Base-by-base conservation (phyloP, 345 rosid species). In the Zanthoxylum bungeanum region DNA sequence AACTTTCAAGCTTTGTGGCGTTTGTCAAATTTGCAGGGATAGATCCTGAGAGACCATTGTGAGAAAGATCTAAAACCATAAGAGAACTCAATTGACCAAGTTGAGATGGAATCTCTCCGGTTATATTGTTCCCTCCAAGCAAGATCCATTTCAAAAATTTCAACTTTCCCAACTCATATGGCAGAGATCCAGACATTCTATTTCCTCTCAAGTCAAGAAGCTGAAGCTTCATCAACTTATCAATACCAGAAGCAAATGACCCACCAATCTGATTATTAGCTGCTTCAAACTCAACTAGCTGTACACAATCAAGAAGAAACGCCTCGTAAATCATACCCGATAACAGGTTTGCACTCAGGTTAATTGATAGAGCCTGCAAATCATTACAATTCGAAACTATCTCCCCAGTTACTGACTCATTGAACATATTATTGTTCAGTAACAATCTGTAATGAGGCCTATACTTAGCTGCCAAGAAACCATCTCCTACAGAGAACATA, bases 31-130 rank as follows among this genome's bases (percentile, higher is more conserved):
- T 81, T 33, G 47, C 66, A 59, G 93, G 93, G 42, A 88, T 83
- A 2, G 76, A 60, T 67, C 93, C 93, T 28, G 80, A 76, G 60
- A 88, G 72, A 74, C 70, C 58, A 72, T 88, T 88, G 42, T 68
- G 79, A 70, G 93, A 88, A 64, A 88, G 85, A 83, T 88, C 87
- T 60, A 88, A 77, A 78, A 74, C 80, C 63, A 37, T 47, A 30
- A 88, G 85, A 55, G 86, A 84, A 51, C 53, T 36, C 74, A 79
- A 61, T 24, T 77, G 80, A 63, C 89, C 86, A 24, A 86, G 77
- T 60, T 75, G 60, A 70, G 76, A 57, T 59, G 90, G 89, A 71
- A 88, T 78, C 69, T 74, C 80, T 66, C 93, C 93, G 1, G 80
- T 76, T 50, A 88, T 28, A 61, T 73, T 76, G 77, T 88, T 88